Conservation (phyloP, 2,329 filamentous ascomycete species). For the Clonostachys rosea region DNA sequence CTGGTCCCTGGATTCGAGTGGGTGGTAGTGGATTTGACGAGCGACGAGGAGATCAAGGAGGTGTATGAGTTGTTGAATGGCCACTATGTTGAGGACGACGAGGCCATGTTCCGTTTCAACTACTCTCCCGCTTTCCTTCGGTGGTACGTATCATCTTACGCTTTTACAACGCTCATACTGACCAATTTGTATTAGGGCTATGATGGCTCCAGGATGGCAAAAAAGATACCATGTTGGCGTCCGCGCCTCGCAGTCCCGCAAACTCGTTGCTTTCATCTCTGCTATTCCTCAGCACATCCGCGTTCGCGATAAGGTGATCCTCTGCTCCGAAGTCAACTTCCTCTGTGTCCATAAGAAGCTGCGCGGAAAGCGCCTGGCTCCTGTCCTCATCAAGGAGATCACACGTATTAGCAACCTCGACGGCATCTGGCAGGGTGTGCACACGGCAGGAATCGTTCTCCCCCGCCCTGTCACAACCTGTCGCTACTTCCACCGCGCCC, state of each 20-base stretch:
- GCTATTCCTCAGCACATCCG: conserved; percentile 82
- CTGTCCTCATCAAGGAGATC: conserved; percentile 95
- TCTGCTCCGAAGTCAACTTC: conserved; percentile 94
- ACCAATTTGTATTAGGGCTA: conserved; percentile 55
- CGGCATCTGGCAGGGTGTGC: conserved; percentile 90
- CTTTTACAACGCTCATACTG: neutral
- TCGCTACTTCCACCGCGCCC: conserved; percentile 88
- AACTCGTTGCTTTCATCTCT: conserved; percentile 93
- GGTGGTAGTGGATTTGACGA: conserved; percentile 82
- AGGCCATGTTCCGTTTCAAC: conserved; percentile 96
- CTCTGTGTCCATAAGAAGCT: conserved; percentile 98
- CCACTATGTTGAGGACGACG: conserved; percentile 96
- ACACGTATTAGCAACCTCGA: conserved; percentile 85
- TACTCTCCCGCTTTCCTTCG: conserved; percentile 86
- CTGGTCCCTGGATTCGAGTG: conserved; percentile 87
- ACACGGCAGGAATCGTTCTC: conserved; percentile 87
- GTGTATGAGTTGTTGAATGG: conserved; percentile 87
- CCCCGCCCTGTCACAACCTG: conserved; percentile 91
- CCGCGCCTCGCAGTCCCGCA: conserved; percentile 74
- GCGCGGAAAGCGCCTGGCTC: conserved; percentile 84
- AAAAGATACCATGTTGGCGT: conserved; percentile 95
- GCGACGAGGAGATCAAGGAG: conserved; percentile 77
- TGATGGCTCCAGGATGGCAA: conserved; percentile 92
- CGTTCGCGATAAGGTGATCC: conserved; percentile 70
- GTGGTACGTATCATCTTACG: conserved; percentile 55